phyloP scores from a whole-genome alignment of 2,329 filamentous ascomycete species.

The Falciphora oryzae region DNA sequence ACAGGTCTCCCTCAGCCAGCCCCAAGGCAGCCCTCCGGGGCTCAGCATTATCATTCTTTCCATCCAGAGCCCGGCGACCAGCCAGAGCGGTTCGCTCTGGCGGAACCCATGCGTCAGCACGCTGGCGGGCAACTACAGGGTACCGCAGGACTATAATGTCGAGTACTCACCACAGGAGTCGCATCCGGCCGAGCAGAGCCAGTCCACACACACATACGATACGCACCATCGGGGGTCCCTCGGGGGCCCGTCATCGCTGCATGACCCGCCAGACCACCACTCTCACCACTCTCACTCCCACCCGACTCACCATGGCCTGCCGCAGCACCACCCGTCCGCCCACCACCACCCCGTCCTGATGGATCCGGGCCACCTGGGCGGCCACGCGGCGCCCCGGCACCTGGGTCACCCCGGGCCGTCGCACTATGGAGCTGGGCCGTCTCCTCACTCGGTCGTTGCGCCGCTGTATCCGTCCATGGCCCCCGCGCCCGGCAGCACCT shows the following conservation, averaged over 20 bases:
- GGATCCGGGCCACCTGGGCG: conserved; percentile 49
- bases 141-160: conserved; percentile 65
- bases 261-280: conserved; percentile 34
- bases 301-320: conserved; percentile 31
- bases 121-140: conserved; percentile 70
- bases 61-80: conserved; percentile 59
- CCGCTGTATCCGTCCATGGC: conserved; percentile 44
- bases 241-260: conserved; percentile 37
- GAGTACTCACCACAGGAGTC: conserved; percentile 65
- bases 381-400: conserved; percentile 40
- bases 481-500: conserved; percentile 24
- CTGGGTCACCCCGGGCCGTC: conserved; percentile 46
- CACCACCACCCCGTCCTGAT: conserved; percentile 50
- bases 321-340: conserved; percentile 39
- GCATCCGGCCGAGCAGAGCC: conserved; percentile 59
- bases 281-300: conserved; percentile 26
- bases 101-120: conserved; percentile 68
- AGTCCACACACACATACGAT: conserved; percentile 60
- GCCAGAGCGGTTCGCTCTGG: conserved; percentile 73
- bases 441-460: conserved; percentile 39
- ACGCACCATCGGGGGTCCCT: conserved; percentile 42
- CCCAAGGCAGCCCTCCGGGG: conserved; percentile 48
- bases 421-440: conserved; percentile 45
- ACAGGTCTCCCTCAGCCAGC: conserved; percentile 15
- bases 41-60: conserved; percentile 50